These are phyloP conservation scores for Helianthus annuus DNA, from an alignment of 129 eudicot species.

Conservation along the genomic window HanXRQr2.0-SUNRISE NC_035433.2:36774661-36775160, in stretches of 20 bases:
- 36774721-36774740: constrained; percentile 80
- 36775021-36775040: constrained; percentile 17
- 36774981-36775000: constrained; percentile 59
- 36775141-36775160: constrained; percentile 73
- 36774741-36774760: constrained; percentile 84
- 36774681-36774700: constrained; percentile 84
- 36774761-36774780: constrained; percentile 64
- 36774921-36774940: no score
- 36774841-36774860: no score
- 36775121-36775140: constrained; percentile 69
- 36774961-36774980: neutral
- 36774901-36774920: no score
- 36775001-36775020: constrained; percentile 56
- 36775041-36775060: constrained; percentile 68
- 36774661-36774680: constrained; percentile 96
- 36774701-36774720: constrained; percentile 64
- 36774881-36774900: no score
- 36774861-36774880: no score
- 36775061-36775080: constrained; percentile 80
- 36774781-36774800: no score
- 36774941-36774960: neutral
- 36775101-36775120: constrained; percentile 64
- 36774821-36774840: no score
- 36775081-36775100: constrained; percentile 83
- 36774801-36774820: no score